Base-by-base conservation (phyloP, 495 filamentous ascomycete genomes). In the Rusavskia elegans region DNA sequence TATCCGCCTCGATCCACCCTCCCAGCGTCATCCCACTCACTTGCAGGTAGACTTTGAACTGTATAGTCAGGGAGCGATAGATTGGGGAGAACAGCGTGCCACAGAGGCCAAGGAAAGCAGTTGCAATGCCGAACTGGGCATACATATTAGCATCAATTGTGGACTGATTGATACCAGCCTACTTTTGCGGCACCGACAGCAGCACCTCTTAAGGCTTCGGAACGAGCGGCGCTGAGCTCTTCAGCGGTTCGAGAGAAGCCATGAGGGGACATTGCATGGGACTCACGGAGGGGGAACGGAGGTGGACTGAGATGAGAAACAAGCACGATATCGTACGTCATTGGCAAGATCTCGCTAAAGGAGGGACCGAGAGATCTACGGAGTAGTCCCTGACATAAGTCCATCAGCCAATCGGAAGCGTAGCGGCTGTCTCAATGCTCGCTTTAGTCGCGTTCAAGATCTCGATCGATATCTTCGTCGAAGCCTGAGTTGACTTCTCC, bases 21-120 rank as follows among this genome's bases (percentile, higher is more conserved):
- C 89, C 89, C 35, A 92, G 57, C 14, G 85, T 88, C 88, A 94
- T 93, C 50, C 76, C 79, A 20, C 83, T 86, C 70, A 94, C 85
- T 62, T 94, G 88, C 27, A 95, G 67, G 59, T 46, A 86, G 71
- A 89, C 79, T 70, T 95, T 95, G 67, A 94, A 95, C 63, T 94
- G 89, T 19, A 88, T 70, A 2, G 89, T 95, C 57, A 94, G 62
- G 0, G 83, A 78, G 25, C 87, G 78, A 59, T 94, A 95, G 14
- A 95, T 58, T 8, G 86, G 87, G 17, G 80, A 81, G 51, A 80
- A 61, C 36, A 64, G 60, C 57, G 79, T 83, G 1, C 73, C 81
- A 9, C 72, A 25, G 20, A 66, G 76, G 25, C 73, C 80, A 39
- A 83, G 68, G 23, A 74, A 53, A 3, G 72, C 79, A n/a, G 70